Evolutionary conservation across 1,284 basidiomycete species (phyloP).

Genomic region (Athelia sp.): DNA sequence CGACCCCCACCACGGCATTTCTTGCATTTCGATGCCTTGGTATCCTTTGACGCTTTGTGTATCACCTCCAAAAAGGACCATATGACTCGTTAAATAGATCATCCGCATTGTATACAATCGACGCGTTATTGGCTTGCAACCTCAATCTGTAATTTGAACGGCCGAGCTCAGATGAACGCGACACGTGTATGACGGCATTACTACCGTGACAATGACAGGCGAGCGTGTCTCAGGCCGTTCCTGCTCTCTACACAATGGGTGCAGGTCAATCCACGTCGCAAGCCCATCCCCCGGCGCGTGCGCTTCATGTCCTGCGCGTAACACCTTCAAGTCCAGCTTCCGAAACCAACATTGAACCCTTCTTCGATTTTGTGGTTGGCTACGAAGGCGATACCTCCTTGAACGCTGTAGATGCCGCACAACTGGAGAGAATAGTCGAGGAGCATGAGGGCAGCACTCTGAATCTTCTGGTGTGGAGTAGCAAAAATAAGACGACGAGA

Average conservation of each 20-base stretch:
- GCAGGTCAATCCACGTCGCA: slow-evolving; percentile 67
- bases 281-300: slow-evolving; percentile 52
- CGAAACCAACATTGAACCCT: slow-evolving; percentile 85
- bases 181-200: no score
- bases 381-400: slow-evolving; percentile 68
- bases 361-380: slow-evolving; percentile 96
- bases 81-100: no score
- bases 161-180: neutral
- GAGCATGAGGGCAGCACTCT: slow-evolving; percentile 79
- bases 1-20: no score
- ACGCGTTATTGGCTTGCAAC: neutral
- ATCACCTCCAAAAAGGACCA: no score
- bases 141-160: neutral
- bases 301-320: slow-evolving; percentile 82
- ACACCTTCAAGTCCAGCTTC: slow-evolving; percentile 86
- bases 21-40: no score
- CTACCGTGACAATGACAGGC: no score
- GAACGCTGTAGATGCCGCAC: slow-evolving; percentile 58
- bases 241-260: slow-evolving; percentile 43
- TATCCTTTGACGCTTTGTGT: no score
- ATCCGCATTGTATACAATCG: no score
- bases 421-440: slow-evolving; percentile 81
- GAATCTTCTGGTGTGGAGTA: slow-evolving; percentile 86
- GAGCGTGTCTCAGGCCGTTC: no score
- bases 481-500: slow-evolving; percentile 80